phyloP scores from a whole-genome alignment of 257 asterid genomes.

The Solanum chiquidenum region DNA sequence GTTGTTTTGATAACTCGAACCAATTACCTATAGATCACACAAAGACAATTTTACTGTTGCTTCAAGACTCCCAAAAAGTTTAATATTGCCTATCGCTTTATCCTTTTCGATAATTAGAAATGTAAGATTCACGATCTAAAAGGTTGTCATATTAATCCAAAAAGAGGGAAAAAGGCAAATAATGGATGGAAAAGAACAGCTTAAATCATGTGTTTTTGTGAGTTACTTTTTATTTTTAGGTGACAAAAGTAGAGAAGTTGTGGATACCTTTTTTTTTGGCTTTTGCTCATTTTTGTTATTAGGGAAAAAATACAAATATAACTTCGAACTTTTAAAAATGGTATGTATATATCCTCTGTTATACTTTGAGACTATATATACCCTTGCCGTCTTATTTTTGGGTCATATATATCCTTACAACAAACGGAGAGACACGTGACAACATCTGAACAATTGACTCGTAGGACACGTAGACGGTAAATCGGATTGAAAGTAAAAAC shows the following conservation, averaged over 20 bases:
- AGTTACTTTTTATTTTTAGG: background rate
- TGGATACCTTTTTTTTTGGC: background rate
- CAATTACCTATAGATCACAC: background rate
- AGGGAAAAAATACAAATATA: too few relatives aligned
- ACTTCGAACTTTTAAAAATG: too few relatives aligned
- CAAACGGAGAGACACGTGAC: too few relatives aligned
- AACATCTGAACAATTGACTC: too few relatives aligned
- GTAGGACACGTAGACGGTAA: accelerated
- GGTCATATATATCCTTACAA: too few relatives aligned
- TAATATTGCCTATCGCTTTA: background rate
- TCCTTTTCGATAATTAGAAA: background rate
- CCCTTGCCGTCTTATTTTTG: too few relatives aligned
- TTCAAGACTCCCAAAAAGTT: background rate
- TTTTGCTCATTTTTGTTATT: background rate
- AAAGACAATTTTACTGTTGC: background rate
- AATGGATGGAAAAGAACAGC: background rate
- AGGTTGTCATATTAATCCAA: background rate
- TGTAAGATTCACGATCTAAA: background rate
- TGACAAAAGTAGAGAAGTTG: background rate
- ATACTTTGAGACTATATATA: too few relatives aligned
- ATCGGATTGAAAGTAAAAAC: background rate
- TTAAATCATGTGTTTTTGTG: background rate
- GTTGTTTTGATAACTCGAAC: background rate
- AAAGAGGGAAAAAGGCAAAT: background rate
- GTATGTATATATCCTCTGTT: too few relatives aligned